Conservation (phyloP, 2,329 filamentous ascomycete species). For the Zalaria obscura region DNA sequence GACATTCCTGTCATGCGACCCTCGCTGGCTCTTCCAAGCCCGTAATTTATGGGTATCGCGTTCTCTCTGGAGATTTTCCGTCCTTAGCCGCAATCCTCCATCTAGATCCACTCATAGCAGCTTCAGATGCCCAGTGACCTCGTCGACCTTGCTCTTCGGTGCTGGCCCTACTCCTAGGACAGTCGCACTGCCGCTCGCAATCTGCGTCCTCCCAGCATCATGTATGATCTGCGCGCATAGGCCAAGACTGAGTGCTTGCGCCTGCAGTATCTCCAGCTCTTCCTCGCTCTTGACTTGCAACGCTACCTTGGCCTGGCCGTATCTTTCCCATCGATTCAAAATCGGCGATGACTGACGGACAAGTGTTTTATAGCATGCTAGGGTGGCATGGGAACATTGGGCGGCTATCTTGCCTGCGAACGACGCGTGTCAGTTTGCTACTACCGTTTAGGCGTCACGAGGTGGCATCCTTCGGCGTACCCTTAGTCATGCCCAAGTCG, state of each 20-base stretch:
- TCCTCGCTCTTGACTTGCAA: conserved; percentile 80
- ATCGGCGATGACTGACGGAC: conserved; percentile 43
- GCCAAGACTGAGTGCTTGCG: conserved; percentile 67
- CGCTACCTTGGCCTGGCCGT: conserved; percentile 86
- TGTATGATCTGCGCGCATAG: conserved; percentile 80
- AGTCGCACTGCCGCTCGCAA: conserved; percentile 81
- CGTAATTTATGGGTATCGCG: too few relatives aligned
- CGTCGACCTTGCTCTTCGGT: conserved; percentile 74
- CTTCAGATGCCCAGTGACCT: conserved; percentile 75
- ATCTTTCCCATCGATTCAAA: conserved; percentile 70
- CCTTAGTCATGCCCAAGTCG: conserved; percentile 95
- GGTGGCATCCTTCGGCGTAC: conserved; percentile 32
- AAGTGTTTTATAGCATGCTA: conserved; percentile 90
- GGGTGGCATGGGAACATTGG: conserved; percentile 88
- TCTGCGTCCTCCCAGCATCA: conserved; percentile 95
- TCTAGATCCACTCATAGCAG: conserved; percentile 44
- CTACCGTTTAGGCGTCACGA: neutral
- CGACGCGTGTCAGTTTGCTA: neutral
- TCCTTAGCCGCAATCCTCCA: neutral
- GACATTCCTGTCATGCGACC: too few relatives aligned
- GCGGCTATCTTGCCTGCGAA: conserved; percentile 82
- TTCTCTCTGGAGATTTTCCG: too few relatives aligned
- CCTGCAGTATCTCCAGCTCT: conserved; percentile 60
- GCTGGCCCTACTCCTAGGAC: conserved; percentile 65
- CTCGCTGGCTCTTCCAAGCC: too few relatives aligned